Evolutionary conservation across 768 basidiomycete genomes (phyloP).

Genomic region (Vishniacozyma victoriae): DNA sequence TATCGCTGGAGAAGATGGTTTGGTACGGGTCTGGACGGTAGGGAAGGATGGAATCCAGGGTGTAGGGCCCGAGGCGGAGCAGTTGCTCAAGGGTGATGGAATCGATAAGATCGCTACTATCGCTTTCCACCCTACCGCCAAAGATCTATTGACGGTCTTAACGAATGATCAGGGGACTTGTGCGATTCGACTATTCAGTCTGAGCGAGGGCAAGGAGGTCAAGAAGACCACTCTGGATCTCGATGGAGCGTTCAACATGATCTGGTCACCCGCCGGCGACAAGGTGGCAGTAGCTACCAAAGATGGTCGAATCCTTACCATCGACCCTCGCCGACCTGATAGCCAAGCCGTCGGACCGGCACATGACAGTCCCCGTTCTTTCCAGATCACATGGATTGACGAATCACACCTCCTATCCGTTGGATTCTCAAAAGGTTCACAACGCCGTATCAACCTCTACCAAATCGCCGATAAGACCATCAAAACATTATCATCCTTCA

Average conservation of each 20-base stretch:
- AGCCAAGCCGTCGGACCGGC: conserved; percentile 16
- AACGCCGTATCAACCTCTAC: conserved; percentile 45
- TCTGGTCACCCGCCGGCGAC: conserved; percentile 36
- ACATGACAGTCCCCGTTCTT: conserved; percentile 46
- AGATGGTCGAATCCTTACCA: conserved; percentile 38
- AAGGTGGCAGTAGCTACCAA: conserved; percentile 45
- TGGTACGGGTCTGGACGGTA: conserved; percentile 41
- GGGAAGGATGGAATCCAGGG: conserved; percentile 23
- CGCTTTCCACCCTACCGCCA: conserved; percentile 43
- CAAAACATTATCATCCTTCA: conserved; percentile 16
- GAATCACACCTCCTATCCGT: conserved; percentile 36
- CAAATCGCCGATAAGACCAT: conserved; percentile 9
- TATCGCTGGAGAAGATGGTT: conserved; percentile 46
- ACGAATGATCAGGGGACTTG: conserved; percentile 45
- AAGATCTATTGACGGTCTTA: conserved; percentile 35
- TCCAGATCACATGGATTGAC: conserved; percentile 45
- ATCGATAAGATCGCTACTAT: conserved; percentile 45
- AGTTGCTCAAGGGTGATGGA: conserved; percentile 37
- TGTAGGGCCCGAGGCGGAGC: conserved; percentile 21
- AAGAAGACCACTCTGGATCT: conserved; percentile 15
- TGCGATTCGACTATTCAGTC: conserved; percentile 38
- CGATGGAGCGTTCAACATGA: conserved; percentile 38
- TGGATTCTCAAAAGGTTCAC: conserved; percentile 46
- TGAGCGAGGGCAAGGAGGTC: conserved; percentile 16
- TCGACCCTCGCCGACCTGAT: conserved; percentile 43